A percentile compares a stretch with the other conserved stretches of the same genome.
phyloP scores from a whole-genome alignment of 208 protist genomes.

The Leishmania arabica region DNA sequence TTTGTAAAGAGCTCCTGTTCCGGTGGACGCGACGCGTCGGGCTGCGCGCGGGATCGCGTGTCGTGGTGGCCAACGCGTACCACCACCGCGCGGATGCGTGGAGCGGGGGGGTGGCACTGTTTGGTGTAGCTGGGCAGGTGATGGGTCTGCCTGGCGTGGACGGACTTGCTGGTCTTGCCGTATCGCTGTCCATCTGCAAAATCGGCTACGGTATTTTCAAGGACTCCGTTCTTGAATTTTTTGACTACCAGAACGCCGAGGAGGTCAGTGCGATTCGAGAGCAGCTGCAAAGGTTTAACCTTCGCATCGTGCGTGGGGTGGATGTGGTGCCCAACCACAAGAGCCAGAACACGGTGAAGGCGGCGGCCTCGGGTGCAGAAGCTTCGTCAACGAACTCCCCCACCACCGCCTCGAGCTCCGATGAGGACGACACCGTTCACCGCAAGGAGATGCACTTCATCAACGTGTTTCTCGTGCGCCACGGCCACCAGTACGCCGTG shows the following conservation, averaged over 20 bases:
- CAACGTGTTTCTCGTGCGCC: constrained; percentile 85
- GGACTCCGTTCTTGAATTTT: constrained; percentile 79
- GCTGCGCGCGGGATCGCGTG: constrained; percentile 68
- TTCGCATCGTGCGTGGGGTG: constrained; percentile 27
- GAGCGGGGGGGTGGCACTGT: constrained; percentile 79
- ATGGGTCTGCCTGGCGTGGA: constrained; percentile 78
- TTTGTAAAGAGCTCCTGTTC: constrained; percentile 83
- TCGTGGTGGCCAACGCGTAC: constrained; percentile 89
- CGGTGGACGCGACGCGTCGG: constrained; percentile 82
- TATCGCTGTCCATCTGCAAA: constrained; percentile 79
- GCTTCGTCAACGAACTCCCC: neutral
- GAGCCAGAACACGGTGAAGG: neutral
- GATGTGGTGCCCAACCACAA: constrained; percentile 3
- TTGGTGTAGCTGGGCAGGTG: constrained; percentile 76
- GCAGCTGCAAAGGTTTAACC: constrained; percentile 60
- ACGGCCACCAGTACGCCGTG: constrained; percentile 79
- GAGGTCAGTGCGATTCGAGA: constrained; percentile 67
- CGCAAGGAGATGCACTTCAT: constrained; percentile 50
- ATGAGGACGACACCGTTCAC: constrained; percentile 12
- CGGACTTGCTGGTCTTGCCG: constrained; percentile 73
- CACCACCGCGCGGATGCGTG: constrained; percentile 91
- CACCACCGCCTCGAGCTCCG: constrained; percentile 1
- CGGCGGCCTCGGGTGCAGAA: neutral
- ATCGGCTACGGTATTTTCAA: constrained; percentile 76
- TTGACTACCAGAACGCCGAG: constrained; percentile 78